Base-by-base conservation (phyloP, 768 basidiomycete genomes). In the Russula compacta region DNA sequence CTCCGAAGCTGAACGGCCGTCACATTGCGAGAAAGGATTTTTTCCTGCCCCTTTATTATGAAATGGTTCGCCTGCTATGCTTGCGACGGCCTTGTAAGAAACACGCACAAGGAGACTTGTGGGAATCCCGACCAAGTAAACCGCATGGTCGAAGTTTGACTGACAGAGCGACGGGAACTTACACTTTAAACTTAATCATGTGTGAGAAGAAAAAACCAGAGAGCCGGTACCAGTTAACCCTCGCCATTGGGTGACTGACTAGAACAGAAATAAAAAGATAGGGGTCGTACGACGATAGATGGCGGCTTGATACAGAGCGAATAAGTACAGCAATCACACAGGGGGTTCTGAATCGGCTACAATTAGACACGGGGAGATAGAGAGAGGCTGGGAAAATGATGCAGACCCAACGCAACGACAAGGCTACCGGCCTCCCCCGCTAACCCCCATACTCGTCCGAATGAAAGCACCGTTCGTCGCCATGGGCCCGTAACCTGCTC, bases 281-380 rank as follows among this genome's bases (percentile, higher is more conserved):
- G 55, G 46, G 55, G 36, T 40, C 21, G 21, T 39, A 43, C 47
- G 43, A 53, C 24, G 36, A 39, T 38, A 56, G 44, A 47, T 46
- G 53, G 36, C n/a, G 19, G 39, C 35, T 62, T 57, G 67, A 68
- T 69, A 73, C 72, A 75, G 42, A 48, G 62, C 68, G 64, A 56
- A 68, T 69, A 72, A 69, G 66, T 74, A 74, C 70, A 72, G 64
- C 67, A 72, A 67, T 68, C 60, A 71, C 58, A 64, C 19, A 43
- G 44, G 21, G 19, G 21, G 36, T 58, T 68, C 67, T 68, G 38
- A 61, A 55, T 52, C 61, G 49, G 51, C 61, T 62, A 56, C 53
- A 64, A 65, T 58, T 63, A 56, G 52, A 64, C 44, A 9, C 21
- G 38, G 32, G 33, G 19, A 47, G 29, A 32, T n/a, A 51, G 53